Conservation (phyloP, 495 filamentous ascomycete genomes). For the Collariella sp. region DNA sequence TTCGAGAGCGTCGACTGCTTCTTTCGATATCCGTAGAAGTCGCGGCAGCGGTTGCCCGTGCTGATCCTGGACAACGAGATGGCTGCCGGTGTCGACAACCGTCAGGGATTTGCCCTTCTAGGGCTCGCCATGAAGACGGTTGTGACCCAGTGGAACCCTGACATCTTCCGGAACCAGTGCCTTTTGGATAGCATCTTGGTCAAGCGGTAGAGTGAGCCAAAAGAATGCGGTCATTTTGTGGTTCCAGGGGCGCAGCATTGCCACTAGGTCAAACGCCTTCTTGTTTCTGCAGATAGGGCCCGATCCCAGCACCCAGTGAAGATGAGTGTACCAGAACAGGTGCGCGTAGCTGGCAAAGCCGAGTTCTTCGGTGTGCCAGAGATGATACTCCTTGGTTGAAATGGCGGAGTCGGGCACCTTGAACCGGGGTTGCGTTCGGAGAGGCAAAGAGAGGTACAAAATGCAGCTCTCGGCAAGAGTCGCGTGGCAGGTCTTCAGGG, state of each 20-base stretch:
- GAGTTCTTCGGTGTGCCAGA: constrained; percentile 4
- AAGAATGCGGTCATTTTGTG: background rate
- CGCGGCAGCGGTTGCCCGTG: background rate
- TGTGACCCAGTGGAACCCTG: background rate
- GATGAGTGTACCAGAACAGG: background rate
- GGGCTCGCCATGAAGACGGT: background rate
- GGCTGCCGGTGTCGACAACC: background rate
- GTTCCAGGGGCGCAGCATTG: background rate
- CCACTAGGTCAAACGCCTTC: background rate
- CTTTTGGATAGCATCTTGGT: background rate
- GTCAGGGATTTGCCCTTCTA: background rate
- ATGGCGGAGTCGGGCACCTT: background rate
- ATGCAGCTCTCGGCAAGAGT: constrained; percentile 14
- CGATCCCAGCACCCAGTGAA: background rate
- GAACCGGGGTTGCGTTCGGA: background rate
- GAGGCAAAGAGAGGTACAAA: constrained; percentile 12
- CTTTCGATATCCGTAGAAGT: background rate
- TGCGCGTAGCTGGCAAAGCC: constrained; percentile 4
- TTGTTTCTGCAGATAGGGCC: background rate
- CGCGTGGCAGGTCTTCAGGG: constrained; percentile 7
- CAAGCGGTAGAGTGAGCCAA: background rate
- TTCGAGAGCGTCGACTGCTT: background rate
- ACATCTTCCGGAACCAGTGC: background rate
- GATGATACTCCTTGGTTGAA: background rate
- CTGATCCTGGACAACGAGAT: background rate